phyloP scores from a whole-genome alignment of 768 basidiomycete species.

The Butyriboletus loyo region DNA sequence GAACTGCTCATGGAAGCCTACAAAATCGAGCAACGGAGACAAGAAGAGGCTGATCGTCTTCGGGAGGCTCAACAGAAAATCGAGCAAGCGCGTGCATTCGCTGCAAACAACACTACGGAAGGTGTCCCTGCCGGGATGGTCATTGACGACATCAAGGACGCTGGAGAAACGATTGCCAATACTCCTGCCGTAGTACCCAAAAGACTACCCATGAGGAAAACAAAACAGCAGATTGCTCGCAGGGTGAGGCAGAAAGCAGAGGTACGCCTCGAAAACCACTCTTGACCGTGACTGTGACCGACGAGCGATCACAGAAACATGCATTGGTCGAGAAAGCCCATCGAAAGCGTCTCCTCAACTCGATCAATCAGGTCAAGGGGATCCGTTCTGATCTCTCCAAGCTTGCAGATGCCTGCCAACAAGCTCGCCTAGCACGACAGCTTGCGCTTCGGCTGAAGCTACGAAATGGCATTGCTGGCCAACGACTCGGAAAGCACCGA shows the following conservation, averaged over 20 bases:
- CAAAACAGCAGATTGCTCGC: slow-evolving; percentile 66
- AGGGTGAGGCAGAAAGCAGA: slow-evolving; percentile 62
- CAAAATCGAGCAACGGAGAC: slow-evolving; percentile 57
- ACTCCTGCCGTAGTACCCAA: slow-evolving; percentile 36
- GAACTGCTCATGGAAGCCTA: slow-evolving; percentile 68
- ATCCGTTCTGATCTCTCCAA: slow-evolving; percentile 46
- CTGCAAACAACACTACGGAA: slow-evolving; percentile 29
- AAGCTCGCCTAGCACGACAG: slow-evolving; percentile 37
- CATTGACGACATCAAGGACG: slow-evolving; percentile 45
- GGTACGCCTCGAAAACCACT: slow-evolving; percentile 37
- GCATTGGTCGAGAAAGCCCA: slow-evolving; percentile 56
- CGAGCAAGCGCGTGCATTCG: slow-evolving; percentile 41
- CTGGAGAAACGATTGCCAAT: slow-evolving; percentile 34
- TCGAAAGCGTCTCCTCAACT: slow-evolving; percentile 57
- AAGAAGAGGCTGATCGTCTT: slow-evolving; percentile 52
- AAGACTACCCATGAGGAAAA: slow-evolving; percentile 47
- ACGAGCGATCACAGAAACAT: slow-evolving; percentile 48
- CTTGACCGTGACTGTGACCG: neutral
- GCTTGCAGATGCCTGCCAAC: slow-evolving; percentile 36
- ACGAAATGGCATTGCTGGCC: slow-evolving; percentile 65
- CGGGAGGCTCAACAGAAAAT: slow-evolving; percentile 55
- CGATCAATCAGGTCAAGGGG: slow-evolving; percentile 53
- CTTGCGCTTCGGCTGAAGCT: slow-evolving; percentile 47
- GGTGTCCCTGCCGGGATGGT: slow-evolving; percentile 64
- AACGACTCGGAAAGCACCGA: slow-evolving; percentile 75